Evolutionary conservation across 257 asterid species (phyloP), one percentile per base, ranked within the genome.

Genomic region (Lycium barbarum): DNA sequence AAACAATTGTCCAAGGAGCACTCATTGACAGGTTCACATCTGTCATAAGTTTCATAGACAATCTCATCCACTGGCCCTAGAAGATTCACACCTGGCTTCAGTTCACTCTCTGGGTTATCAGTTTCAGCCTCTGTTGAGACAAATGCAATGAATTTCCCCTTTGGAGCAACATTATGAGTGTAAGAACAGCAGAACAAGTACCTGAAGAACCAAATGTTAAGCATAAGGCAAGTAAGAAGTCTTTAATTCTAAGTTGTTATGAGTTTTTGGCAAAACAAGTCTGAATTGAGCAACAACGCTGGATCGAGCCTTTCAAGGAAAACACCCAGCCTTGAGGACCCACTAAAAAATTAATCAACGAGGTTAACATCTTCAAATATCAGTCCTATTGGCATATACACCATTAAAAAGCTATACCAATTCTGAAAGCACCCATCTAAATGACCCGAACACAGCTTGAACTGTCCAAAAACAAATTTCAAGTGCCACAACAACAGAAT

Each of bases 51-150:
- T 90, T 96, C 99, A 65, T 87, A 96, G 90, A 94, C 91, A 59
- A 94, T 93, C 95, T 96, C 99, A 83, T 96, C 99, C 91, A 96
- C 98, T 51, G 95, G 92, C 79, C 99, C 99, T 18, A 96, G 97
- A 87, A 96, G 98, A 90, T 91, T 98, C 62, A 94, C 89, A 7
- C 99, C 99, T 3, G 95, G 93, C 90, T 94, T 93, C 83, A 96
- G 87, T 91, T 96, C 99, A 22, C 84, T 88, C 95, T 96, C 93
- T 11, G 98, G 98, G 83, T 96, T 83, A 87, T 96, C 97, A 13
- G 98, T 93, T 87, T 96, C 99, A 10, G 99, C 98, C 83, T 94
- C 99, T 3, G 99, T 91, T 4, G 99, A 94, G 86, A 96, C 98
- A 86, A 96, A 94, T 53, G 98, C 99, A 78, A 96, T 96, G 88